phyloP scores from a whole-genome alignment of 2,329 filamentous ascomycete genomes.

The Penicillium sp. region DNA sequence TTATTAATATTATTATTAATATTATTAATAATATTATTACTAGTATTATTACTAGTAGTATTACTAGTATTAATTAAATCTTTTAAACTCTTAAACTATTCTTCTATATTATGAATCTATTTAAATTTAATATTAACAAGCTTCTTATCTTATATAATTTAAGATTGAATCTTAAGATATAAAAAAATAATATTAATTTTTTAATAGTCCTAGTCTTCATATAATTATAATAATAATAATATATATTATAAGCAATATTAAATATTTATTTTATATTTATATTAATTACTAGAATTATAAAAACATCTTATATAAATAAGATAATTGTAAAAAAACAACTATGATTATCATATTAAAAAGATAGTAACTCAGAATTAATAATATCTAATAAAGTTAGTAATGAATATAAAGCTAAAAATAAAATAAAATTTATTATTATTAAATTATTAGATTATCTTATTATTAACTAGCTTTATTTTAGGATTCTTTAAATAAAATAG shows the following conservation, averaged over 20 bases:
- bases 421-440: neutral
- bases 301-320: neutral
- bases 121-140: neutral
- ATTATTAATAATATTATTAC: too few species aligned
- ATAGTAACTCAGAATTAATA: neutral
- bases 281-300: neutral
- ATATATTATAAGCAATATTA: neutral
- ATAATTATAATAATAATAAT: neutral
- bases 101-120: neutral
- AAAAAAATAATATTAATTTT: neutral
- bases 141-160: neutral
- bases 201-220: neutral
- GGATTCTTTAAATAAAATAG: neutral
- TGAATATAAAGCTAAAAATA: neutral
- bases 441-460: neutral
- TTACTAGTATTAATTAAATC: too few species aligned
- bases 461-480: neutral
- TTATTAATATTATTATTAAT: too few species aligned
- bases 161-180: neutral
- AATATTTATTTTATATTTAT: neutral
- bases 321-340: neutral
- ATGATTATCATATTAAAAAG: neutral
- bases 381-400: slow-evolving; percentile 1
- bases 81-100: too few species aligned
- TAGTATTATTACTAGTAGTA: too few species aligned